Evolutionary conservation across 495 filamentous ascomycete genomes (phyloP).

Genomic region (Hypoxylon perforatum): DNA sequence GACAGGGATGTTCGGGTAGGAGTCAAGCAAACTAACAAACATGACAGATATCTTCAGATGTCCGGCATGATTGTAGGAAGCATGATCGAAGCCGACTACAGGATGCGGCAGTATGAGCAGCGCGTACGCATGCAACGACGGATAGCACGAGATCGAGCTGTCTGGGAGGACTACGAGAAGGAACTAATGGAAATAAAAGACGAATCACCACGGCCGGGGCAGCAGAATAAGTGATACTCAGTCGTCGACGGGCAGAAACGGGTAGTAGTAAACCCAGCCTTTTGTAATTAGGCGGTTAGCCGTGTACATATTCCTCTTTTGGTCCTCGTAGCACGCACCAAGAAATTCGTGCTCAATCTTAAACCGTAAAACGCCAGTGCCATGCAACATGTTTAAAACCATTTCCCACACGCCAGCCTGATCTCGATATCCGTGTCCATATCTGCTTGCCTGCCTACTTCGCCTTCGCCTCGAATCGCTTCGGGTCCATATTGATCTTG

Average conservation of each 20-base stretch:
- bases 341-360: conserved; percentile 9
- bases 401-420: conserved; percentile 22
- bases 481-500: conserved; percentile 94
- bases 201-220: conserved; percentile 11
- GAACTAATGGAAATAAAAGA: conserved; percentile 41
- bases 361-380: conserved; percentile 39
- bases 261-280: background rate
- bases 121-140: conserved; percentile 71
- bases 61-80: conserved; percentile 87
- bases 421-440: conserved; percentile 16
- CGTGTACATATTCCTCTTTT: conserved; percentile 15
- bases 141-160: conserved; percentile 68
- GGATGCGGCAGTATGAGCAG: conserved; percentile 75
- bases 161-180: conserved; percentile 61
- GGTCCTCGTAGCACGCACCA: conserved; percentile 14
- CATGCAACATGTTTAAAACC: conserved; percentile 36
- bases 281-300: conserved; percentile 11
- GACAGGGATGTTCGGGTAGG: background rate
- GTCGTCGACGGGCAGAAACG: background rate
- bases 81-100: conserved; percentile 83
- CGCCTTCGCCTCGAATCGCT: conserved; percentile 73
- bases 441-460: conserved; percentile 45
- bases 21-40: conserved; percentile 54
- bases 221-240: conserved; percentile 26
- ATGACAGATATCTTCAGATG: conserved; percentile 79